Evolutionary conservation across 257 asterid species (phyloP).

Genomic region (Nicotiana attenuata): DNA sequence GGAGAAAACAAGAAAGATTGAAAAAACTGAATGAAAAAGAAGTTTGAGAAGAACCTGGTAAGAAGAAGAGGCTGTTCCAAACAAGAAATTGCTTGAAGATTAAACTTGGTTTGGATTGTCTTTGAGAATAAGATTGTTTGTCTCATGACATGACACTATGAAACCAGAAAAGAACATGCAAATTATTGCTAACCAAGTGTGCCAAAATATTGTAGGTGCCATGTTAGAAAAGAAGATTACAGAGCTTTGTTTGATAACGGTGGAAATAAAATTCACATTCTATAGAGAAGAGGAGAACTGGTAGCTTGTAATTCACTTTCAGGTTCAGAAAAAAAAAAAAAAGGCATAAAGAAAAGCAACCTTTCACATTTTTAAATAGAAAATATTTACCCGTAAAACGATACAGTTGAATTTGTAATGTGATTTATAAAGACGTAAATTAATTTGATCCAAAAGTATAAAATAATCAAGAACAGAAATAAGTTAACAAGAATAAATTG

Average conservation of each 20-base stretch:
- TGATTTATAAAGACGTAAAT: no score
- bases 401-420: no score
- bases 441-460: no score
- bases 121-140: constrained; percentile 7
- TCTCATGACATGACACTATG: constrained; percentile 7
- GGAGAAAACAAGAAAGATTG: neutral
- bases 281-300: neutral
- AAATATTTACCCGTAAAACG: neutral
- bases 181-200: neutral
- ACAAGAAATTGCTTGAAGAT: constrained; percentile 36
- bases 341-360: neutral
- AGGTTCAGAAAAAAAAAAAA: neutral
- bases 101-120: constrained; percentile 7
- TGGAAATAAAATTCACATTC: neutral
- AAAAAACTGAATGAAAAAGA: neutral
- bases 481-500: no score
- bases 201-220: neutral
- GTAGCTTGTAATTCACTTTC: neutral
- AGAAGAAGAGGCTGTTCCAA: constrained; percentile 63
- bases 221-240: neutral
- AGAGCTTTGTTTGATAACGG: neutral
- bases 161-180: neutral
- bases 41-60: constrained; percentile 37
- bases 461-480: no score
- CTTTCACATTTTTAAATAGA: neutral